phyloP scores from a whole-genome alignment of 1,284 basidiomycete species.

The Apiotrichum mycotoxinovorans region DNA sequence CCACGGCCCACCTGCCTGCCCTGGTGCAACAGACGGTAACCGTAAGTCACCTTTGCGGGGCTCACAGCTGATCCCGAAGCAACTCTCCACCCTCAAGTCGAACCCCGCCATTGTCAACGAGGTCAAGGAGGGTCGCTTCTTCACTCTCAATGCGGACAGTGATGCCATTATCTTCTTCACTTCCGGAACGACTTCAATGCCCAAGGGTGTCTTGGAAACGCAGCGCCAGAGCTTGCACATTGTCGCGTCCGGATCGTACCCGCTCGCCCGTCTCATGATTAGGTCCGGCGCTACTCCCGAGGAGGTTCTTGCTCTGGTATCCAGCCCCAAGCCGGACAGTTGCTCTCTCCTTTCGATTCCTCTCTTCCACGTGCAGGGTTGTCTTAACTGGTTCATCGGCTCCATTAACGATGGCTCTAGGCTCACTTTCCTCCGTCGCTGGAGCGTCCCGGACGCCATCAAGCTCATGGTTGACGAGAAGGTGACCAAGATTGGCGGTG shows the following conservation, averaged over 20 bases:
- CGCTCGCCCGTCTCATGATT: constrained; percentile 24
- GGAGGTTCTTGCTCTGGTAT: constrained; percentile 29
- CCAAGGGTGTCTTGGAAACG: constrained; percentile 44
- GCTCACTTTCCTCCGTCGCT: constrained; percentile 36
- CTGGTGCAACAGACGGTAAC: not conserved
- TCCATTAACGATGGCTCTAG: constrained; percentile 39
- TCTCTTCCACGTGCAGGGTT: constrained; percentile 47
- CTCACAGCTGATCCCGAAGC: not conserved
- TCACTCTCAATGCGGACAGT: constrained; percentile 31
- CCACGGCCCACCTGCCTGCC: not conserved
- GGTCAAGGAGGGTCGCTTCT: constrained; percentile 16
- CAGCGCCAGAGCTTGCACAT: constrained; percentile 39
- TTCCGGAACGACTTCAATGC: constrained; percentile 33
- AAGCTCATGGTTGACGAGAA: constrained; percentile 31
- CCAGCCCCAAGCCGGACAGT: constrained; percentile 22
- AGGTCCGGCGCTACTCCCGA: constrained; percentile 23
- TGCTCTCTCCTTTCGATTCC: constrained; percentile 40
- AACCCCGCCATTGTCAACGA: not conserved
- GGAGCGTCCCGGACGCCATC: constrained; percentile 35
- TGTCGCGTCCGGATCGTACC: constrained; percentile 28
- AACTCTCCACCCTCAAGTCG: not conserved
- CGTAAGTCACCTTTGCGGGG: not conserved
- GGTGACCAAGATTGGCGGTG: constrained; percentile 41
- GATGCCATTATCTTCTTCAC: constrained; percentile 48
- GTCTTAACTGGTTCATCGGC: constrained; percentile 41